Evolutionary conservation across 257 asterid genomes (phyloP).

Genomic region (Voacanga thouarsii): DNA sequence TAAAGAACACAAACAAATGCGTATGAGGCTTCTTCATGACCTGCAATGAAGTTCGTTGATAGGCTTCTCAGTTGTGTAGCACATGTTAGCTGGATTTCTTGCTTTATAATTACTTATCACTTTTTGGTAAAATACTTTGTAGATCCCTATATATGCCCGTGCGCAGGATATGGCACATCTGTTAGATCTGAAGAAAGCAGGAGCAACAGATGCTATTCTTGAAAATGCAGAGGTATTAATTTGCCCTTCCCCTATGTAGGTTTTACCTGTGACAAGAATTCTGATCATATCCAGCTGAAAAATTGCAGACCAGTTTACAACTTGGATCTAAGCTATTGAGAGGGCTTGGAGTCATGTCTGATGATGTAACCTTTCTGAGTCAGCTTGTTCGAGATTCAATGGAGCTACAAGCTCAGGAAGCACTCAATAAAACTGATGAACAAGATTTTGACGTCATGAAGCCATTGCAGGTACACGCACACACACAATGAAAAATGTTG

Average conservation of each 20-base stretch:
- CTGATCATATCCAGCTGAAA: slow-evolving; percentile 18
- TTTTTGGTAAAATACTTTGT: slow-evolving; percentile 21
- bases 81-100: not conserved
- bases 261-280: slow-evolving; percentile 14
- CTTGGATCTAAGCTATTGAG: slow-evolving; percentile 91
- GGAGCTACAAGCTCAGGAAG: slow-evolving; percentile 93
- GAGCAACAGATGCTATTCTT: slow-evolving; percentile 93
- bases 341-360: slow-evolving; percentile 93
- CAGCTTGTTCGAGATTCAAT: slow-evolving; percentile 77
- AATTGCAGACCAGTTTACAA: slow-evolving; percentile 85
- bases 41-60: not conserved
- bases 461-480: slow-evolving; percentile 67
- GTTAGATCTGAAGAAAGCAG: slow-evolving; percentile 83
- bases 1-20: not conserved
- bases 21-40: not conserved
- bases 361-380: slow-evolving; percentile 76
- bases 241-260: not conserved
- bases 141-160: slow-evolving; percentile 92
- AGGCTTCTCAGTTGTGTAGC: not conserved
- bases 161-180: slow-evolving; percentile 89
- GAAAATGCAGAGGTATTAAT: slow-evolving; percentile 83
- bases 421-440: slow-evolving; percentile 43
- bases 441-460: slow-evolving; percentile 53
- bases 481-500: not conserved
- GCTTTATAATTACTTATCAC: slow-evolving; percentile 4